Evolutionary conservation across 1,139 yeast genomes (phyloP).

Genomic region (Arxiozyma telluris): DNA sequence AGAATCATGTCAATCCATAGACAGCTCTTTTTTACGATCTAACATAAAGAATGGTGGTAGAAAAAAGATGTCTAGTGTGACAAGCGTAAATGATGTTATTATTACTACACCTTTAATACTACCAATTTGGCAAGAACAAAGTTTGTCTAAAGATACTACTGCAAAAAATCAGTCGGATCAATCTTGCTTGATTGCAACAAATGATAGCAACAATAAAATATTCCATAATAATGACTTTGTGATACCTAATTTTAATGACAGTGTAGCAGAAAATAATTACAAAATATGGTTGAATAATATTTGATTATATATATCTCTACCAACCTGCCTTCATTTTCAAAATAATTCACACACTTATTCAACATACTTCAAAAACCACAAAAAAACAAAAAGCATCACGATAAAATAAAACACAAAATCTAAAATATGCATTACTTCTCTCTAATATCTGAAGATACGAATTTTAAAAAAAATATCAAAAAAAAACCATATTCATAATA

Average conservation of each 20-base stretch:
- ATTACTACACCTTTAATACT: slow-evolving; percentile 5
- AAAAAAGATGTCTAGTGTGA: not conserved
- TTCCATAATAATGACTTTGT: not conserved
- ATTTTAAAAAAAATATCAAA: too few relatives aligned
- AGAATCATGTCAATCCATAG: slow-evolving; percentile 44
- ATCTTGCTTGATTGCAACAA: not conserved
- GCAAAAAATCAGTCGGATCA: not conserved
- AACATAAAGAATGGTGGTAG: not conserved
- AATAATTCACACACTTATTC: not conserved
- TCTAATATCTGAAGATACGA: too few relatives aligned
- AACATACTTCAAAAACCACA: too few relatives aligned
- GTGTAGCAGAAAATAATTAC: slow-evolving; percentile 25
- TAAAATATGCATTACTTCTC: not conserved
- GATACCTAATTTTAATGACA: slow-evolving; percentile 10
- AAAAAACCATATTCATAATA: not conserved
- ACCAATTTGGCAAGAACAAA: slow-evolving; percentile 3
- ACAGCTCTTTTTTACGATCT: slow-evolving; percentile 19
- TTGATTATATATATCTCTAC: not conserved
- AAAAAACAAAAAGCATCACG: not conserved
- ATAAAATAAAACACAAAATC: not conserved
- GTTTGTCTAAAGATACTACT: not conserved
- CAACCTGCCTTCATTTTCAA: not conserved
- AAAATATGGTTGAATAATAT: slow-evolving; percentile 23
- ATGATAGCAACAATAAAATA: not conserved
- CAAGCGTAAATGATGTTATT: slow-evolving; percentile 3